Base-by-base conservation (phyloP, 192 early-diverging fungal genomes). In the Phycomyces blakesleeanus region DNA sequence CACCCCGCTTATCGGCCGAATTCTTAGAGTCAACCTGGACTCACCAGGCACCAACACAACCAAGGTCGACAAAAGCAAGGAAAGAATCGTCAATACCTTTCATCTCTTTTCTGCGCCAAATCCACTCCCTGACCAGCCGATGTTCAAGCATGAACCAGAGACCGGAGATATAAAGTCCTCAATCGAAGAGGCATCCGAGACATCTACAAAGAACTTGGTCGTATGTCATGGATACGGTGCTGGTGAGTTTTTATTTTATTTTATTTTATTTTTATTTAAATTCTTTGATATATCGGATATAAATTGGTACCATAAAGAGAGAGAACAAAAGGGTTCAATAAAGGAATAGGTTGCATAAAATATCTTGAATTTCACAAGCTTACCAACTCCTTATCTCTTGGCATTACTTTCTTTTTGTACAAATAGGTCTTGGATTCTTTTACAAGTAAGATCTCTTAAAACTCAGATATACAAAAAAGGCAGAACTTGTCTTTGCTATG, bases 171-270 rank as follows among this genome's bases (percentile, higher is more conserved):
- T 61, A 16, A 2, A 64, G 57, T 25, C 34, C 70, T 78, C 0
- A 67, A 63, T 11, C 73, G 78, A 14, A 54, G 50, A 70, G 24
- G 56, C 40, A 34, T 25, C 59, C 2, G 44, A 56, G 10, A 34
- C 59, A 38, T 68, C 73, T n/a, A 41, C 75, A 27, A 76, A 81
- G 51, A 75, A 68, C 22, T 69, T 91, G 27, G 89, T 91, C 0
- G 78, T 93, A 53, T 81, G 80, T 51, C 91, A 93, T 71, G 91
- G 91, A 5, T 93, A 86, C 65, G 91, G 91, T 18, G 87, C 86
- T 27, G 91, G 89, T 70, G 11, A 47, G 44, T 47, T 2, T 47
- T 8, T 37, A 42, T 57, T 42, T 47, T 57, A 14, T 41, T 6
- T 41, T 6, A 10, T 6, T 41, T 6, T 41, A 10, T 41, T 41